These are phyloP conservation scores for Trichophyton schoenleinii DNA, from an alignment of 2,329 filamentous ascomycete species.

Conservation along the genomic window DNA sequence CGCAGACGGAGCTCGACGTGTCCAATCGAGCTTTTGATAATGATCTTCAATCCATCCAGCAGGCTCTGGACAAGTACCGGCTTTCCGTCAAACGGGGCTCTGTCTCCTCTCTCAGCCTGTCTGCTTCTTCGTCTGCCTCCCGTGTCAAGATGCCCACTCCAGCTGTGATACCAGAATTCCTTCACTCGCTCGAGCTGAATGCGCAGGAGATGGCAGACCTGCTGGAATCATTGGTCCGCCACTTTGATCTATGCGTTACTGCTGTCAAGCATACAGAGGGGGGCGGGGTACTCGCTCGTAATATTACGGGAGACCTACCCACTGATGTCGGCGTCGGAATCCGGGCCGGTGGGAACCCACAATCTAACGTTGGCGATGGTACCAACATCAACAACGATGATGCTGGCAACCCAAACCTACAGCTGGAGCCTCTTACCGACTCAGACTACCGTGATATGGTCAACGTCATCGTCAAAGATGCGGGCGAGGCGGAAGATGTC, in stretches of 20 bases:
- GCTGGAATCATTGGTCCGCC: conserved; percentile 65
- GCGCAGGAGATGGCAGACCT: conserved; percentile 72
- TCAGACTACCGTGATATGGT: conserved; percentile 75
- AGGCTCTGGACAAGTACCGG: conserved; percentile 38
- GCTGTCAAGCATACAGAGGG: conserved; percentile 84
- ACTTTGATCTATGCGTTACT: conserved; percentile 88
- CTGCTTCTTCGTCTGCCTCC: conserved; percentile 26
- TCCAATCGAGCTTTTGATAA: conserved; percentile 57
- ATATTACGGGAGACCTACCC: conserved; percentile 50
- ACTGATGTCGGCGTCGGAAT: conserved; percentile 34
- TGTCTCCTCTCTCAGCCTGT: conserved; percentile 14
- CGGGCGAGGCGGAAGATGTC: conserved; percentile 49
- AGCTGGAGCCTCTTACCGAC: conserved; percentile 57
- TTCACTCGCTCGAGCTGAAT: conserved; percentile 56
- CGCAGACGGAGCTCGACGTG: conserved; percentile 45
- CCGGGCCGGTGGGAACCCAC: conserved; percentile 21
- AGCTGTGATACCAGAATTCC: conserved; percentile 39
- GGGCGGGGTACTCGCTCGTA: conserved; percentile 54
- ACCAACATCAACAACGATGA: conserved; percentile 17
- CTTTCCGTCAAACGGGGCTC: conserved; percentile 22
- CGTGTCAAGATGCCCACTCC: conserved; percentile 22
- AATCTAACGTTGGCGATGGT: background rate
- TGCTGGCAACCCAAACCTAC: conserved; percentile 29
- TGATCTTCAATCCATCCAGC: conserved; percentile 55
- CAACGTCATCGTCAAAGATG: conserved; percentile 51